A percentile compares a stretch with the other conserved stretches of the same genome.
These are phyloP conservation scores for Coemansia sp. DNA, from an alignment of 192 early-diverging fungal species.

Conservation along the genomic window DNA sequence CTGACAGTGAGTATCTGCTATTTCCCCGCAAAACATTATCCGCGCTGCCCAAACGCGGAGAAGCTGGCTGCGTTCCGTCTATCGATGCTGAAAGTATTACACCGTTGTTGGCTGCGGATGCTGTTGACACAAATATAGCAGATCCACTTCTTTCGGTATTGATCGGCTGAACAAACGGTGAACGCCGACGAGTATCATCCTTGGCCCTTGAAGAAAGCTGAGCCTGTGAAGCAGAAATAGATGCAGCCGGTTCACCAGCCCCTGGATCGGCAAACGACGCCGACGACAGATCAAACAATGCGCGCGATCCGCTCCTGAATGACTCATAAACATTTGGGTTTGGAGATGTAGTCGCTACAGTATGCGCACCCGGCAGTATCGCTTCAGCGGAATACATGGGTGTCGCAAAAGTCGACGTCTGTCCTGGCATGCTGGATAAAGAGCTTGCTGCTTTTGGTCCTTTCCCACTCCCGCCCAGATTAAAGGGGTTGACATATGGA, in stretches of 20 bases:
- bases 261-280: conserved; percentile 1
- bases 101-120: not conserved
- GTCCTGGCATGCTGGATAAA: conserved; percentile 8
- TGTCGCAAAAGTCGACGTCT: conserved; percentile 14
- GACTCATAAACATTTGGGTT: conserved; percentile 18
- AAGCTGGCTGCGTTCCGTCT: not conserved
- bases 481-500: conserved; percentile 41
- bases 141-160: not conserved
- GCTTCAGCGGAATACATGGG: conserved; percentile 18
- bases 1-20: conserved; percentile 16
- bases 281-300: conserved; percentile 7
- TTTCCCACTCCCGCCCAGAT: not conserved
- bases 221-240: not conserved
- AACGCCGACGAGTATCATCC: conserved; percentile 15
- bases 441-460: conserved; percentile 10
- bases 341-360: conserved; percentile 46
- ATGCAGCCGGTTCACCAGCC: not conserved
- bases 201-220: not conserved
- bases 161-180: conserved; percentile 11
- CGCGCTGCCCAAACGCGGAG: conserved; percentile 7
- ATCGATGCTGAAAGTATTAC: not conserved
- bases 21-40: conserved; percentile 16
- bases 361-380: conserved; percentile 30
- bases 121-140: not conserved
- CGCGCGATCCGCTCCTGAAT: conserved; percentile 2